Evolutionary conservation across 1,284 basidiomycete species (phyloP), one percentile per base, ranked within the genome.

Genomic region (Malassezia sp.): DNA sequence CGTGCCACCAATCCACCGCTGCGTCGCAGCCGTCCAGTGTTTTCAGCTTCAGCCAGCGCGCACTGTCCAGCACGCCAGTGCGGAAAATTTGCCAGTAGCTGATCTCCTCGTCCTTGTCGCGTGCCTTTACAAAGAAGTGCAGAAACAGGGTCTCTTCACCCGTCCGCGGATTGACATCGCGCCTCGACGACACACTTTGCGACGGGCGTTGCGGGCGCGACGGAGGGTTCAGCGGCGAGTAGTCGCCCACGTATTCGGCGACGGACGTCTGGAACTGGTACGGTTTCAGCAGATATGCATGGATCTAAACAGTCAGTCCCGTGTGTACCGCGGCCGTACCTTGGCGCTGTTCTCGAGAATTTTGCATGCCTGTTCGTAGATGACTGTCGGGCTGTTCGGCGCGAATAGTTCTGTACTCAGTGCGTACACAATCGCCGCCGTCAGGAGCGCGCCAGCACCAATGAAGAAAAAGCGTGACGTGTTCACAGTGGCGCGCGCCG

Each of bases 401-500:
- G 87, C 88, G 71, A 91, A 90, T 5, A 93, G 76, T 71, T 91
- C 87, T 18, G 85, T 84, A 10, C 82, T 82, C 27, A 90, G 76
- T 10, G 85, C 82, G 59, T 90, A 87, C 37, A 90, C 75, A 8
- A 80, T 79, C 33, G 85, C 54, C 37, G 58, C 47, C 0, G 60
- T 63, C 26, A 65, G 32, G 8, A 85, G 26, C 85, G 75, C 24
- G 80, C 83, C 18, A 35, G 87, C 72, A 5, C 89, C 61, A 54
- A 93, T 87, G 40, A 93, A 83, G 6, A 79, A 76, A 12, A 90
- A 70, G 61, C 88, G 90, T 6, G 84, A 56, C 81, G 79, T 41
- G 80, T 58, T 55, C 4, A 60, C 81, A 0, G 84, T 83, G 29
- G 84, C 81, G 24, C 86, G 79, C 33, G 79, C 74, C n/a, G 84